Conservation (phyloP, 768 basidiomycete species). For the Phylloporus scabripes region DNA sequence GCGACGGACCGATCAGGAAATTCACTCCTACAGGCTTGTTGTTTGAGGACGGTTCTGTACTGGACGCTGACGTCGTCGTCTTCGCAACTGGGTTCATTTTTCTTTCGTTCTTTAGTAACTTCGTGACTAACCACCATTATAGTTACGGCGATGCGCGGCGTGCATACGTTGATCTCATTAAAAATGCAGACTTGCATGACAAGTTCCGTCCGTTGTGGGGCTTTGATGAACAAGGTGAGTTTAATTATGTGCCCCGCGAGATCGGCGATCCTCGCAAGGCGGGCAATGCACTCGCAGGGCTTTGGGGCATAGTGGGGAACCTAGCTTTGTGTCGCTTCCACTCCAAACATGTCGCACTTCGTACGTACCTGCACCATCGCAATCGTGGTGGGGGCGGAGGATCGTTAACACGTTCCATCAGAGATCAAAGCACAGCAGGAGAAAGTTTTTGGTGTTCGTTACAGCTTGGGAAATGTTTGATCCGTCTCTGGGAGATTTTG, state of each 20-base stretch:
- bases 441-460: conserved; percentile 32
- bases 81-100: conserved; percentile 26
- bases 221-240: conserved; percentile 29
- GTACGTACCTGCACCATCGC: conserved; percentile 35
- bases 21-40: conserved; percentile 26
- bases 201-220: conserved; percentile 28
- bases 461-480: not conserved
- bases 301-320: conserved; percentile 63
- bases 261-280: conserved; percentile 35
- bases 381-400: not conserved
- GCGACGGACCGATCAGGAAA: conserved; percentile 27
- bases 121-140: not conserved
- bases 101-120: not conserved
- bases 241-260: conserved; percentile 36
- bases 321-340: conserved; percentile 59
- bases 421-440: conserved; percentile 69
- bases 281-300: conserved; percentile 14
- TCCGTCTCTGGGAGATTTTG: too few species aligned
- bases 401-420: conserved; percentile 20
- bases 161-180: conserved; percentile 17
- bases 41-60: conserved; percentile 29
- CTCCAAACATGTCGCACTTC: conserved; percentile 61
- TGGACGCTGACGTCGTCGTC: conserved; percentile 42
- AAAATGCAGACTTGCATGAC: conserved; percentile 14
- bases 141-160: conserved; percentile 21